Evolutionary conservation across 805 yeast genomes (phyloP).

Genomic region (Komagataella phaffii): DNA sequence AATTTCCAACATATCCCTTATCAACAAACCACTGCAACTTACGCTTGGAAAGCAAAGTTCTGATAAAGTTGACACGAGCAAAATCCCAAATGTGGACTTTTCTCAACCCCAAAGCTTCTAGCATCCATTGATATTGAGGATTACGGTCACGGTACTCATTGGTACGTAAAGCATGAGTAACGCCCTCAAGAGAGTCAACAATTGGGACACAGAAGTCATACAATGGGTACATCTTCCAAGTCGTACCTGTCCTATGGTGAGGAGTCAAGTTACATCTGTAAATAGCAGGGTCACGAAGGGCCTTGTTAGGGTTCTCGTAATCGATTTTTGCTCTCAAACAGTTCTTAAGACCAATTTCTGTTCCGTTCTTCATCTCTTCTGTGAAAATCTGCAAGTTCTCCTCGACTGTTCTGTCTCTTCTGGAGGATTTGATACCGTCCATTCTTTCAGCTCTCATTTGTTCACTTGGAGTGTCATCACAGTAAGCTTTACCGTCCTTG

Average conservation of each 20-base stretch:
- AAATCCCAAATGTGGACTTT: constrained; percentile 97
- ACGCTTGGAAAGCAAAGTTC: constrained; percentile 92
- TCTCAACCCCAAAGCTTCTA: constrained; percentile 67
- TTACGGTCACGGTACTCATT: constrained; percentile 98
- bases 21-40: constrained; percentile 99
- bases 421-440: constrained; percentile 87
- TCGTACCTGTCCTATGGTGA: constrained; percentile 88
- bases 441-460: constrained; percentile 97
- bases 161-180: constrained; percentile 95
- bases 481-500: constrained; percentile 92
- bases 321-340: constrained; percentile 97
- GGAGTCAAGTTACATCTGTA: constrained; percentile 97
- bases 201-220: constrained; percentile 98
- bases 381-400: constrained; percentile 81
- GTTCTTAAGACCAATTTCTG: constrained; percentile 83
- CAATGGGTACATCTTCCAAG: constrained; percentile 96
- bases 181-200: constrained; percentile 93
- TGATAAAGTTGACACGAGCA: constrained; percentile 90
- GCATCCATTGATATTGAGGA: constrained; percentile 96
- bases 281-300: constrained; percentile 95
- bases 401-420: constrained; percentile 88
- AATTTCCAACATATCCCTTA: constrained; percentile 70
- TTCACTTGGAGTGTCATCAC: constrained; percentile 92
- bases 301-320: constrained; percentile 81
- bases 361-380: constrained; percentile 87